Evolutionary conservation across 257 asterid genomes (phyloP), one percentile per base, ranked within the genome.

Genomic region (Solanum bukasovii): DNA sequence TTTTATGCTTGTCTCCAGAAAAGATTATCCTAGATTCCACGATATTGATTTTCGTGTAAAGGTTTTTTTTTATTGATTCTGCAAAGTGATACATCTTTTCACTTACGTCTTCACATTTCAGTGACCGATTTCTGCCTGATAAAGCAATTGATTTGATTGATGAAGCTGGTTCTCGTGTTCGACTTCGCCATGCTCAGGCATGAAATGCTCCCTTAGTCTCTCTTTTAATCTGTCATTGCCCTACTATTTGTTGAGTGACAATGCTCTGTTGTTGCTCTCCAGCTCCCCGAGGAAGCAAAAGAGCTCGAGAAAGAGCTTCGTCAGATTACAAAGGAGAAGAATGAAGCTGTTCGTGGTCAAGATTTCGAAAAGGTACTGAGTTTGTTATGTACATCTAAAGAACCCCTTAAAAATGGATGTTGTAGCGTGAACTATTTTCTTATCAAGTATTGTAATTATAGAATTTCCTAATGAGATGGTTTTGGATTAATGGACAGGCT

Each of bases 251-350:
- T 33, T 70, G 68, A 18, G 84, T 65, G 63, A n/a, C 59, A 87
- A 71, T 88, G 88, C 87, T 56, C 34, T 34, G 34, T 44, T 87
- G 12, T 85, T 81, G 34, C 59, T 70, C 46, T 90, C 88, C 94
- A 97, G 99, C 98, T 97, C 33, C 99, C 99, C 0, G 99, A 95
- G 93, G 99, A 97, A 95, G 99, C 99, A 85, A 95, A 93, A 90
- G 99, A 96, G 90, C 94, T 97, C 52, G 99, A 97, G 96, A 96
- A 92, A 92, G 99, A 97, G 91, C 98, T 96, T 67, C 93, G 99
- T 91, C 99, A 95, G 94, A 92, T 96, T 73, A 97, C 99, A 3
- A 97, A 96, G 93, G 99, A 96, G 92, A 97, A 97, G 94, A 96
- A 96, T 73, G 99, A 97, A 90, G 93, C 99, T 75, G 99, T 97